Evolutionary conservation across 495 filamentous ascomycete genomes (phyloP), one percentile per base, ranked within the genome.

Genomic region (Schizothecium vesticola): DNA sequence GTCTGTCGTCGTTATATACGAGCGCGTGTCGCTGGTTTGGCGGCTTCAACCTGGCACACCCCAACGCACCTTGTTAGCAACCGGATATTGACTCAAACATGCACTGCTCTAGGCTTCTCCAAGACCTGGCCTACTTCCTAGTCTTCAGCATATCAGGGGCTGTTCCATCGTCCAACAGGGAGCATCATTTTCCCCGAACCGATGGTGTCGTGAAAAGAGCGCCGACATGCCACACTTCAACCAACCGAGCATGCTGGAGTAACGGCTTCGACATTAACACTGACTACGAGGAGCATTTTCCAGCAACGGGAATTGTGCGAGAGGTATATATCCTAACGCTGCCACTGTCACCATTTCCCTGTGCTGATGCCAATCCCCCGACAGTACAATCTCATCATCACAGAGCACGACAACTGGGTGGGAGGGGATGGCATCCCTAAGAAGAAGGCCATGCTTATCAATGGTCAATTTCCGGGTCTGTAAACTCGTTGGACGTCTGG

Each of bases 401-500:
- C 65, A 19, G 65, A 66, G 29, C 65, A 66, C 16, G 65, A 66
- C 56, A 59, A 66, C 22, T 66, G 65, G 65, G 57, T 66, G 33
- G 56, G 65, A 1, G 65, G 65, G 3, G 65, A 66, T 55, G 65
- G 65, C 11, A 22, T 66, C n/a, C 23, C 23, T 4, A 66, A 66
- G 56, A 66, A 66, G 22, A 66, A 66, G 31, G 65, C 65, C 11
- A 66, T 66, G 65, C 31, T 66, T 7, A 55, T 66, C 65, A 66
- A 66, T 22, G 65, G 65, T 1, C 28, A 61, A 43, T 66, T 66
- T 22, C 65, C 65, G 3, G 65, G 65, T 25, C n/a, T 8, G 5
- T 0, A 8, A 51, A 6, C 43, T 6, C 19, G 7, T 2, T n/a
- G 43, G 43, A 51, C 7, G 2, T 51, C 19, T 8, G 19, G 16